Evolutionary conservation across 2,329 filamentous ascomycete genomes (phyloP).

Genomic region (Meredithiella fracta): DNA sequence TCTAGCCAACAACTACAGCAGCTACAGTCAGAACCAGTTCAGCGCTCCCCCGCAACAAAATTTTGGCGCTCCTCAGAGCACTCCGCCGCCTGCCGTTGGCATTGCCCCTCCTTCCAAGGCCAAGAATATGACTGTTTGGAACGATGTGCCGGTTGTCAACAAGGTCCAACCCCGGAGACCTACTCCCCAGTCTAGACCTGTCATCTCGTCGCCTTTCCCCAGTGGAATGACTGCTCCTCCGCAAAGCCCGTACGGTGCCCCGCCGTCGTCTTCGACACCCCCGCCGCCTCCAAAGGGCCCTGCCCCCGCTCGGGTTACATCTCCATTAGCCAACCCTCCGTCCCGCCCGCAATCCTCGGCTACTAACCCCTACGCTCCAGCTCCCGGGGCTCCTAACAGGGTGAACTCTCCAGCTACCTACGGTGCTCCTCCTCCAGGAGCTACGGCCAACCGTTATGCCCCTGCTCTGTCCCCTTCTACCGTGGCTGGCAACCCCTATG

Average conservation of each 20-base stretch:
- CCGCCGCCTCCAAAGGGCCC: conserved; percentile 73
- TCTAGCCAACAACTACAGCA: conserved; percentile 9
- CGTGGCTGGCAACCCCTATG: conserved; percentile 29
- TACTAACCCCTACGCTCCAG: conserved; percentile 32
- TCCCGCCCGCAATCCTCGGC: conserved; percentile 15
- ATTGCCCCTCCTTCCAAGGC: conserved; percentile 45
- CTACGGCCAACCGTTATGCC: conserved; percentile 33
- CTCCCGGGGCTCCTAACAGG: conserved; percentile 28
- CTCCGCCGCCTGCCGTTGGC: conserved; percentile 32
- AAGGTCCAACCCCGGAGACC: conserved; percentile 53
- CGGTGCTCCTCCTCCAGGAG: conserved; percentile 53
- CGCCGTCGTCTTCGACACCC: conserved; percentile 48
- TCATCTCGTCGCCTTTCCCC: conserved; percentile 61
- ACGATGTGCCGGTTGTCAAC: conserved; percentile 77
- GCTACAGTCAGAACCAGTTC: conserved; percentile 17
- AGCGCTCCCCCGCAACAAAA: conserved; percentile 19
- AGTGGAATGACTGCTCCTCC: conserved; percentile 42
- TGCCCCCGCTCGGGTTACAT: conserved; percentile 52
- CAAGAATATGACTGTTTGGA: conserved; percentile 71
- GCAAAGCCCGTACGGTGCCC: conserved; percentile 41
- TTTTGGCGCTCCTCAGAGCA: conserved; percentile 32
- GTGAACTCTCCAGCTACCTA: conserved; percentile 61
- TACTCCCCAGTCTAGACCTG: conserved; percentile 49
- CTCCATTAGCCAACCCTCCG: conserved; percentile 45
- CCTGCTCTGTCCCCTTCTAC: conserved; percentile 24